phyloP scores from a whole-genome alignment of 306 rosid genomes.

The Trifolium subterraneum region DNA sequence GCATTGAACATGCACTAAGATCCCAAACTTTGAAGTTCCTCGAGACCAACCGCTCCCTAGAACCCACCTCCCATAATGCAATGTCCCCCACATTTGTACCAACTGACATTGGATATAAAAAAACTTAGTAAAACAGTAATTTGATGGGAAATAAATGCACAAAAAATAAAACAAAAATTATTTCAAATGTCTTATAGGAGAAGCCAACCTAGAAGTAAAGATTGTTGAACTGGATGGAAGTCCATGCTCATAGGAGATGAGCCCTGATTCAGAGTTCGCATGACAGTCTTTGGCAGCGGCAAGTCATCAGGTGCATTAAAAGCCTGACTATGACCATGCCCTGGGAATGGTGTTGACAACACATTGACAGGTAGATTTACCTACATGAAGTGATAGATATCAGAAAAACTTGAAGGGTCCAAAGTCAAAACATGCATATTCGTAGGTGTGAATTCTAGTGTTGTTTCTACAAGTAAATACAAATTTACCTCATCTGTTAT shows the following conservation, averaged over 20 bases:
- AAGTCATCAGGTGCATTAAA: conserved; percentile 89
- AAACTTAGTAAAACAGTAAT: conserved; percentile 31
- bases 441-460: conserved; percentile 13
- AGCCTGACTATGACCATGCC: conserved; percentile 71
- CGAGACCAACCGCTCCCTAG: conserved; percentile 80
- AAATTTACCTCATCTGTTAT: conserved; percentile 78
- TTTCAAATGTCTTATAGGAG: conserved; percentile 22
- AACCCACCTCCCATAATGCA: conserved; percentile 97
- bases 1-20: conserved; percentile 84
- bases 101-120: conserved; percentile 56
- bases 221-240: conserved; percentile 92
- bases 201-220: conserved; percentile 85
- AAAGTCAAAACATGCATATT: conserved; percentile 11
- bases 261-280: conserved; percentile 84
- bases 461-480: conserved; percentile 32
- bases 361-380: conserved; percentile 91
- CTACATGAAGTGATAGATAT: conserved; percentile 54
- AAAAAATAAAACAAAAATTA: neutral
- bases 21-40: conserved; percentile 97
- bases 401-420: neutral
- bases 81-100: conserved; percentile 96
- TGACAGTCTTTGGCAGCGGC: conserved; percentile 81
- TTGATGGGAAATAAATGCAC: conserved; percentile 14
- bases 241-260: conserved; percentile 99
- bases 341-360: conserved; percentile 77